These are phyloP conservation scores for Plantago elongata DNA, from an alignment of 257 asterid species.

Conservation along the genomic window DNA sequence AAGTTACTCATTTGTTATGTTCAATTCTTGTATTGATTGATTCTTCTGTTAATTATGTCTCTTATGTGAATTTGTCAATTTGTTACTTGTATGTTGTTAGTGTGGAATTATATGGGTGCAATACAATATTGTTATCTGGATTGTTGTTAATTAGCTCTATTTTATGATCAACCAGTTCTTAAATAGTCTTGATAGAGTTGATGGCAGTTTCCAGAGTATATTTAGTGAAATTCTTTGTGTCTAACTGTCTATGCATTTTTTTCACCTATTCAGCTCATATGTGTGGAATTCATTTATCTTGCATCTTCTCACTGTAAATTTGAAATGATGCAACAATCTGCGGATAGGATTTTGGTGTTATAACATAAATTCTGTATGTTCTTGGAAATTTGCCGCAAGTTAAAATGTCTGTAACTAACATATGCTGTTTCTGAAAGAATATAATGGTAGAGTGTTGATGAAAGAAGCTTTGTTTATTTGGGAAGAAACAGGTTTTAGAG, in stretches of 20 bases:
- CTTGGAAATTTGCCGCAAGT: too few species aligned
- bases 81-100: too few species aligned
- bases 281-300: neutral
- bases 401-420: too few species aligned
- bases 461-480: too few species aligned
- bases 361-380: neutral
- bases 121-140: too few species aligned
- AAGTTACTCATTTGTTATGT: constrained; percentile 25
- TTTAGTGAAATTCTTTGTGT: too few species aligned
- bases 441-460: too few species aligned
- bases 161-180: neutral
- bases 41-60: constrained; percentile 2
- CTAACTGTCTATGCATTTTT: neutral
- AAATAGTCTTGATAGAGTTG: neutral
- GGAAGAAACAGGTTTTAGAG: too few species aligned
- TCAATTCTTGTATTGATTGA: constrained; percentile 6
- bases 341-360: neutral
- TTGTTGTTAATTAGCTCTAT: too few species aligned
- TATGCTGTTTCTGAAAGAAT: too few species aligned
- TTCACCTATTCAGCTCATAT: neutral
- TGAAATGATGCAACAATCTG: neutral
- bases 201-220: neutral
- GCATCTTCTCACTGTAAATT: too few species aligned
- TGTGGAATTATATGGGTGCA: neutral
- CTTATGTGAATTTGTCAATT: neutral